Percentiles rank a stretch among this genome's conserved stretches.
These are phyloP conservation scores for Solanum pennellii DNA, from an alignment of 257 asterid species.

Conservation along the genomic window DNA sequence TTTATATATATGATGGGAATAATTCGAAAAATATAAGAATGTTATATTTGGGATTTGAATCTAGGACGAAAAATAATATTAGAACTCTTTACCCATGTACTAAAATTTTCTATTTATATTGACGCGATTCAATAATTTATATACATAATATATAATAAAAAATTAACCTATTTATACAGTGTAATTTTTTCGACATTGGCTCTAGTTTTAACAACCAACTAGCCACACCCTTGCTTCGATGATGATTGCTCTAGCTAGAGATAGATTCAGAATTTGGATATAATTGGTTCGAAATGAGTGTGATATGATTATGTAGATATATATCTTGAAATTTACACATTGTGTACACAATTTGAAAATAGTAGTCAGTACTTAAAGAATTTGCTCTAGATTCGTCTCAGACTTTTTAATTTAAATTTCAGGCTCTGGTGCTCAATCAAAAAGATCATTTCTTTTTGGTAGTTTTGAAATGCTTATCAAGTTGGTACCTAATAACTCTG, in stretches of 20 bases:
- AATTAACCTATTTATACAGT: neutral
- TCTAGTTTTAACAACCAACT: neutral
- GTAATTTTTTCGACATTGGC: neutral
- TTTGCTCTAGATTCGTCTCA: neutral
- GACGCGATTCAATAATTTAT: neutral
- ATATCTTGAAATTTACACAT: neutral
- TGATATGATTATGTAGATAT: neutral
- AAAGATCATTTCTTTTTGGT: conserved; percentile 45
- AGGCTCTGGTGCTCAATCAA: conserved; percentile 67
- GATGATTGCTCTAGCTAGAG: neutral
- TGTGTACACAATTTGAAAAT: neutral
- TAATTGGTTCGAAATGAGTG: neutral
- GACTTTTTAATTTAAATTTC: neutral
- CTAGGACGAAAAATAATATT: neutral
- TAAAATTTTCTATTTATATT: neutral
- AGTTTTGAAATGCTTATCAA: conserved; percentile 60
- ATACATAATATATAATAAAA: neutral
- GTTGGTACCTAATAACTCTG: conserved; percentile 55
- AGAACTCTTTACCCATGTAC: neutral
- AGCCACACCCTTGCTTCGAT: neutral
- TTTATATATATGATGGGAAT: neutral
- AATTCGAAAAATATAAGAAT: neutral
- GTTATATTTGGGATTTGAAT: neutral
- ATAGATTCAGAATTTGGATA: neutral
- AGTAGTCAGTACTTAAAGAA: neutral